Conservation (phyloP, 306 rosid genomes). For the Amphicarpaea edgeworthii region DNA sequence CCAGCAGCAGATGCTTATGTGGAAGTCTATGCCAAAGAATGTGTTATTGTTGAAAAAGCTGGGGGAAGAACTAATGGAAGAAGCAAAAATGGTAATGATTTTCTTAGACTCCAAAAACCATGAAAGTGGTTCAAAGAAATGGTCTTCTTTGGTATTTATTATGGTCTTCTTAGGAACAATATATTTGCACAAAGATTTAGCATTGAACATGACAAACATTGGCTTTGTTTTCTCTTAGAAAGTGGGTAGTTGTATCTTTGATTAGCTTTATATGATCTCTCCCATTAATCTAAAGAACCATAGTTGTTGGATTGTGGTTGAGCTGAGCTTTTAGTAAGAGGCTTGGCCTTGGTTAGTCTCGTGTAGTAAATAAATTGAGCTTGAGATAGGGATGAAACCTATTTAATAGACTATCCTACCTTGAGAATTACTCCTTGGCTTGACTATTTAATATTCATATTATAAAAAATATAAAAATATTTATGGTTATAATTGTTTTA, state of each 20-base stretch:
- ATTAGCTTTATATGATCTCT: not conserved
- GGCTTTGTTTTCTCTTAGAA: conserved; percentile 16
- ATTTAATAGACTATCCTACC: not conserved
- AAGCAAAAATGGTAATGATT: conserved; percentile 87
- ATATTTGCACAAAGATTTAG: conserved; percentile 24
- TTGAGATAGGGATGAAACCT: not conserved
- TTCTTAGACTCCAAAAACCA: conserved; percentile 9
- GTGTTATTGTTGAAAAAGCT: conserved; percentile 90
- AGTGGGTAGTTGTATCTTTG: conserved; percentile 26
- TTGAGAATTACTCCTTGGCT: not conserved
- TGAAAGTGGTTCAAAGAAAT: conserved; percentile 8
- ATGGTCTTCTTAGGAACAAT: conserved; percentile 1
- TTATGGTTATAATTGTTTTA: too few species aligned
- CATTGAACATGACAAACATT: conserved; percentile 16
- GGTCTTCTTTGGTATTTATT: conserved; percentile 23
- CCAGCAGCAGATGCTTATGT: conserved; percentile 99
- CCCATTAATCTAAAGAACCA: conserved; percentile 2
- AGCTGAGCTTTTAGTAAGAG: conserved; percentile 20
- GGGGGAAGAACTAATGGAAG: conserved; percentile 92
- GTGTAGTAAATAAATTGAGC: not conserved
- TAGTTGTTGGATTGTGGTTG: conserved; percentile 7
- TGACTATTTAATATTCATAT: conserved; percentile 10
- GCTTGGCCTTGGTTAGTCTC: not conserved
- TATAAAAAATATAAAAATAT: not conserved
- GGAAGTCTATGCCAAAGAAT: conserved; percentile 94